A percentile compares a stretch with the other conserved stretches of the same genome.
Conservation (phyloP, 78 protist genomes). For the Bigelowiella natans region DNA sequence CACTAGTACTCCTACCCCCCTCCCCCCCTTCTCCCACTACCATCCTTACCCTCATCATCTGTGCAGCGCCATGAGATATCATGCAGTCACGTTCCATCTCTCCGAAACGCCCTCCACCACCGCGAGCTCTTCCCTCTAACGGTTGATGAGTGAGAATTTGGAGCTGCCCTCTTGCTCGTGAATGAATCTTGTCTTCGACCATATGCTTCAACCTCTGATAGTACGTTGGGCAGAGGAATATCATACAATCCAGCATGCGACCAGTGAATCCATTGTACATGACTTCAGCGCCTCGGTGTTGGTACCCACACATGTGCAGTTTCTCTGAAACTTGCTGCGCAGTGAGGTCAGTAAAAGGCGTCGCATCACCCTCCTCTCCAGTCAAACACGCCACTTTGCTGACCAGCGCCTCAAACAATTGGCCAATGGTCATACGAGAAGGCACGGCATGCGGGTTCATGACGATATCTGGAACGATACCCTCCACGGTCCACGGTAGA, state of each 20-base stretch:
- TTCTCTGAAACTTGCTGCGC: slow-evolving; percentile 59
- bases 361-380: slow-evolving; percentile 83
- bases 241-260: neutral
- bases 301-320: slow-evolving; percentile 76
- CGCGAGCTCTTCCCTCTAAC: slow-evolving; percentile 94
- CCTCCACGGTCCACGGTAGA: slow-evolving; percentile 90
- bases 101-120: slow-evolving; percentile 99
- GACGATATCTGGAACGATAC: slow-evolving; percentile 96
- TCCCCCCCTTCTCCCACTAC: neutral
- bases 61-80: slow-evolving; percentile 93
- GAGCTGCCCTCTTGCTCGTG: slow-evolving; percentile 94
- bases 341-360: slow-evolving; percentile 86
- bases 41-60: slow-evolving; percentile 54
- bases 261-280: slow-evolving; percentile 98
- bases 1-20: neutral
- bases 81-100: slow-evolving; percentile 98
- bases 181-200: slow-evolving; percentile 97
- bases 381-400: slow-evolving; percentile 57
- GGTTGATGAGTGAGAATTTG: slow-evolving; percentile 94
- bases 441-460: slow-evolving; percentile 99
- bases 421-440: slow-evolving; percentile 99
- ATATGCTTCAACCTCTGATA: slow-evolving; percentile 98
- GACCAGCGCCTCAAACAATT: slow-evolving; percentile 93
- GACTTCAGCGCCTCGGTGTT: slow-evolving; percentile 80
- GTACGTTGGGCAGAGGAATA: slow-evolving; percentile 94